Evolutionary conservation across 768 basidiomycete genomes (phyloP), one percentile per base, ranked within the genome.

Genomic region (Boletus patriciae): DNA sequence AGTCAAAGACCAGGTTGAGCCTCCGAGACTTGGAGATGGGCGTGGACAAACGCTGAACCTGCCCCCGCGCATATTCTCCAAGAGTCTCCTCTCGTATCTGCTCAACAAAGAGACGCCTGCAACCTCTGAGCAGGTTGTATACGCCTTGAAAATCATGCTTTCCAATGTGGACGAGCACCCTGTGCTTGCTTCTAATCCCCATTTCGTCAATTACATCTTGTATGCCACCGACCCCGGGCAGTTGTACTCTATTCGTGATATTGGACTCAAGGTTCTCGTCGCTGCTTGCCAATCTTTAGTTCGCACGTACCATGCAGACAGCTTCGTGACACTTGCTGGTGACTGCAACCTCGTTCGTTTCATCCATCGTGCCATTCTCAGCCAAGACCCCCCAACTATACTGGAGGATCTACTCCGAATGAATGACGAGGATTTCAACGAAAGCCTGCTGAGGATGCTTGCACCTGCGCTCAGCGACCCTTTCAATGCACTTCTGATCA

Each of bases 201-300:
- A 55, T 19, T 55, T 55, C 10, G 36, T 55, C 54, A 44, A 42
- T 15, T 55, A 55, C 21, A 55, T 55, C 42, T 21, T 55, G 16
- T 37, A 21, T 37, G 34, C 49, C n/a, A 55, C 54, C 6, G 34
- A 25, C 10, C 34, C 48, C 9, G 54, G 54, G 4, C 54, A 55
- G 36, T 25, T 44, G 25, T 44, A 55, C 34, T 44, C 48, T 15
- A 12, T 55, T 40, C 54, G 34, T 4, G 42, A 55, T 36, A 44
- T 55, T 16, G 49, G 48, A 13, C 21, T 41, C 3, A 50, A 55
- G 9, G 33, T 50, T 37, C 54, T 55, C 9, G 25, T 50, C 9
- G 33, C 48, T 21, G 33, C 47, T 16, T 50, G 42, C 23, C 25
- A 50, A 36, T 34, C 25, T 21, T 18, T 55, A 13, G 25, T 55